Percentiles rank a stretch among this genome's conserved stretches.
These are phyloP conservation scores for Cryptococcus neoformans DNA, from an alignment of 1,284 basidiomycete species.

Conservation along the genomic window DNA sequence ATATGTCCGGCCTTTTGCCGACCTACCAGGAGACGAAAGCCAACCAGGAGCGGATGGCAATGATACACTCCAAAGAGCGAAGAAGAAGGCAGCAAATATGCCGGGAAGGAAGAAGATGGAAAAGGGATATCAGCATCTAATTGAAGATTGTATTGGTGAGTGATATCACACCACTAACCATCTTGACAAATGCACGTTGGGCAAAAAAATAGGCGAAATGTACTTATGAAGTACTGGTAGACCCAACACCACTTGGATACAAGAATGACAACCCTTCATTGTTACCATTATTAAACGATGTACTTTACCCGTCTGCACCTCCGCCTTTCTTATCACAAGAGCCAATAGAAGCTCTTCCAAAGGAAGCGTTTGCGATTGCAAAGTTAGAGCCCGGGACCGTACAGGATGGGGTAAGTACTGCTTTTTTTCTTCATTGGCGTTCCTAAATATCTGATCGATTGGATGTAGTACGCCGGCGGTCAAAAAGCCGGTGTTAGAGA, in stretches of 20 bases:
- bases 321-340: conserved; percentile 11
- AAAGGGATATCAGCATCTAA: conserved; percentile 38
- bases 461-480: conserved; percentile 30
- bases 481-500: conserved; percentile 32
- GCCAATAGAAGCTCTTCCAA: conserved; percentile 18
- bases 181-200: too few relatives aligned
- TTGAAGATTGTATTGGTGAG: conserved; percentile 45
- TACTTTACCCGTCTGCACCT: conserved; percentile 8
- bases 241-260: conserved; percentile 33
- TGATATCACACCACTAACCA: not conserved
- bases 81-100: conserved; percentile 3
- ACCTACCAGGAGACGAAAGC: conserved; percentile 2
- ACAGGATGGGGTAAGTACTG: conserved; percentile 31
- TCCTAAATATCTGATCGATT: not conserved
- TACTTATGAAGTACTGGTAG: conserved; percentile 10
- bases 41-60: conserved; percentile 5
- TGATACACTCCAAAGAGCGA: not conserved
- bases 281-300: conserved; percentile 23
- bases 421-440: not conserved
- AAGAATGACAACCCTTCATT: conserved; percentile 20
- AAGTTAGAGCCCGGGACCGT: conserved; percentile 31
- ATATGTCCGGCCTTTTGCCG: conserved; percentile 40
- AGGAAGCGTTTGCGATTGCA: conserved; percentile 23
- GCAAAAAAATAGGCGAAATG: not conserved
- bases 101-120: conserved; percentile 22